Conservation (phyloP, 208 protist genomes). For the Phytomonas serpens region DNA sequence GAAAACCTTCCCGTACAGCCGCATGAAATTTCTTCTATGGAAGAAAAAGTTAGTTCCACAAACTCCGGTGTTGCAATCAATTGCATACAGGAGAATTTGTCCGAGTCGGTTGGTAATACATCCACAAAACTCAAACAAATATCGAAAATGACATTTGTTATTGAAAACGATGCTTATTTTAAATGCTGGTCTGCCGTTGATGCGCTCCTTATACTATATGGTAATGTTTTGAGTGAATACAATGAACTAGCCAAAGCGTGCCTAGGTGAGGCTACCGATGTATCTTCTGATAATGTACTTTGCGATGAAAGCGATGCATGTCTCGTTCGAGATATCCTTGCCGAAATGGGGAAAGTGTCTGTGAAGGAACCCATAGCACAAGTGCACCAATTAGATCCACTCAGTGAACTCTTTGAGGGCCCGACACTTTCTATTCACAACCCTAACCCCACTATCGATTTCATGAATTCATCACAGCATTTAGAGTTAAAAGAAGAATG, state of each 20-base stretch:
- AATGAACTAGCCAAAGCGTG: neutral
- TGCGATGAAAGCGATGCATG: neutral
- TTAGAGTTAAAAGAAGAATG: neutral
- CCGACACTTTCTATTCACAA: neutral
- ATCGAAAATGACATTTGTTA: neutral
- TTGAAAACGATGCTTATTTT: neutral
- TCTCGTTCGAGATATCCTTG: neutral
- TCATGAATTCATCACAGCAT: neutral
- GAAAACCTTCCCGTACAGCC: neutral
- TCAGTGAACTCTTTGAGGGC: neutral
- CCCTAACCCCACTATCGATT: neutral
- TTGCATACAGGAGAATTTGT: neutral
- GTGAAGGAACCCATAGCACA: neutral
- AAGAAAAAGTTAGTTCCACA: neutral
- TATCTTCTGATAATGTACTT: neutral
- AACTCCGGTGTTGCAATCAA: neutral
- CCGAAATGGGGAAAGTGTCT: neutral
- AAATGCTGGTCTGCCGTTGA: neutral
- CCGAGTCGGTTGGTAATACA: neutral
- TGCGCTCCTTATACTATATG: neutral
- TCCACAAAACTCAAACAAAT: neutral
- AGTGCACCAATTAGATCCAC: neutral
- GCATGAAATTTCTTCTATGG: neutral
- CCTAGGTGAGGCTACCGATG: neutral
- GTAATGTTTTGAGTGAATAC: neutral